phyloP scores from a whole-genome alignment of 768 basidiomycete genomes.

The Mycena galopus region DNA sequence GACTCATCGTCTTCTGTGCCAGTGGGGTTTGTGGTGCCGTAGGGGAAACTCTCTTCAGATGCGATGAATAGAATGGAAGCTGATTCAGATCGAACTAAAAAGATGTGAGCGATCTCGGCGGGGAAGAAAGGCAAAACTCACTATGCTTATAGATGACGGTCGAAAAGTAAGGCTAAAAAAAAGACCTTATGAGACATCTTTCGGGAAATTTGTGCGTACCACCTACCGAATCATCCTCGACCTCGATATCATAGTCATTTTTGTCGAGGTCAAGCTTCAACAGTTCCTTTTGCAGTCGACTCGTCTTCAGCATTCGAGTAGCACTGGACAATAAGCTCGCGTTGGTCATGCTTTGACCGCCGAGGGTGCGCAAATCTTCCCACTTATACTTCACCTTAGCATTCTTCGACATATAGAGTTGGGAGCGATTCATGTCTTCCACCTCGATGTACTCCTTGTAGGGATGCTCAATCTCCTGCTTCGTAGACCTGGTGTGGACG shows the following conservation, averaged over 20 bases:
- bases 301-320: background rate
- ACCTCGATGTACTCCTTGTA: constrained; percentile 13
- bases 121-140: background rate
- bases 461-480: background rate
- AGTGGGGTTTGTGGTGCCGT: too few species aligned
- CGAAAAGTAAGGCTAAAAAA: background rate
- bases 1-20: too few species aligned
- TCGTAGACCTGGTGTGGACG: background rate
- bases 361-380: background rate
- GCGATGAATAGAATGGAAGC: background rate
- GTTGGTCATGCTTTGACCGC: background rate
- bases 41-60: too few species aligned
- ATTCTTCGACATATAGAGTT: background rate
- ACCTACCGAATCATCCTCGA: constrained; percentile 7
- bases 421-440: background rate
- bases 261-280: background rate
- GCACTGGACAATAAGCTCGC: background rate
- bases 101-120: background rate
- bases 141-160: background rate
- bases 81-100: background rate
- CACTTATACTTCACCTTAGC: background rate
- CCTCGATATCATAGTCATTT: background rate
- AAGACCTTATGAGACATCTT: background rate
- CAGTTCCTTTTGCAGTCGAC: background rate
- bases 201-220: background rate